Conservation (phyloP, 345 rosid genomes). For the Triadica sebifera region DNA sequence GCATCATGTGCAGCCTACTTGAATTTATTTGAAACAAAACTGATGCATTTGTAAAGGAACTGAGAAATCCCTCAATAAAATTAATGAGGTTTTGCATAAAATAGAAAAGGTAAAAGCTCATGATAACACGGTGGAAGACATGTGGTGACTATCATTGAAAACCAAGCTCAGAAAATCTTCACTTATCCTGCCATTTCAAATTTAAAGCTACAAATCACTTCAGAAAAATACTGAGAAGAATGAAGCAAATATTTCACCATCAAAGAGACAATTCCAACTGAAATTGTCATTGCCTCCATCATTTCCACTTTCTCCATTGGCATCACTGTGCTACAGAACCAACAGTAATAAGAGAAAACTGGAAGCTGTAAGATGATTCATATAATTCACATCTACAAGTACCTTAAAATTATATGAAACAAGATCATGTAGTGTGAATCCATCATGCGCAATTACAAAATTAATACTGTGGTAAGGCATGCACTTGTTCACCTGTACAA, state of each 20-base stretch:
- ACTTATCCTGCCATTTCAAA: not conserved
- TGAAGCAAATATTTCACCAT: slow-evolving; percentile 42
- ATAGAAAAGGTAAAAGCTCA: not conserved
- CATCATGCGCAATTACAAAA: slow-evolving; percentile 88
- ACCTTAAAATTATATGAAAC: slow-evolving; percentile 88
- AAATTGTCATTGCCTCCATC: slow-evolving; percentile 91
- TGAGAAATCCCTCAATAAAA: not conserved
- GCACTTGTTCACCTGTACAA: slow-evolving; percentile 69
- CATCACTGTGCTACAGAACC: slow-evolving; percentile 80
- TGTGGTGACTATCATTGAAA: not conserved
- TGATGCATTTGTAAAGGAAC: not conserved
- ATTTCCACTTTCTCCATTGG: slow-evolving; percentile 94
- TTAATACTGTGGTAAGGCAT: slow-evolving; percentile 86
- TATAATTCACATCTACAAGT: slow-evolving; percentile 17
- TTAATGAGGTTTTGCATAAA: not conserved
- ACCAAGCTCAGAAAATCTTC: not conserved
- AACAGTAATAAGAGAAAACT: slow-evolving; percentile 1
- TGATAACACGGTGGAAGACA: not conserved
- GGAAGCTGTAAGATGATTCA: not conserved
- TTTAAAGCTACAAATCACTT: too few species aligned
- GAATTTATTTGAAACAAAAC: not conserved
- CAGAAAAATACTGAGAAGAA: not conserved
- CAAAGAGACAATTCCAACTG: slow-evolving; percentile 94
- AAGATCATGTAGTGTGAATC: slow-evolving; percentile 83
- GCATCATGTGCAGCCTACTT: too few species aligned